Base-by-base conservation (phyloP, 2,329 filamentous ascomycete species). In the Ophiostoma sp. region DNA sequence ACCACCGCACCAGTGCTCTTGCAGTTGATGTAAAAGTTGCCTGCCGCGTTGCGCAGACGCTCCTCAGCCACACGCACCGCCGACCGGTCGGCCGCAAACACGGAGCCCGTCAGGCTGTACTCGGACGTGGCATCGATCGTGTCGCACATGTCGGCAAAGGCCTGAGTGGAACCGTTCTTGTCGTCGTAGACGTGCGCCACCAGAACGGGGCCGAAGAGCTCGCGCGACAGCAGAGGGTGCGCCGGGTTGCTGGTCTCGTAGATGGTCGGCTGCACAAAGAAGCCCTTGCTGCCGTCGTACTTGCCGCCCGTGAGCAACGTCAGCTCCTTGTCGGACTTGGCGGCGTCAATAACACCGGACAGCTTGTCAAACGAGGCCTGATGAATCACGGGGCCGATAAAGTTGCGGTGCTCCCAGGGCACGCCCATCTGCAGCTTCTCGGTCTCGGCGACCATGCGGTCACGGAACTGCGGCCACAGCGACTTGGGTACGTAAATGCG, bases 111-210 rank as follows among this genome's bases (percentile, higher is more conserved):
- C 70, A 87, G 79, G 3, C 78, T 80, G 80, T 97, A 97, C 78
- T 93, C 92, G 73, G 89, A 90, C 1, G 92, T 92, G 6, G 82
- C 80, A 82, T 95, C 92, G 72, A 95, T 90, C 68, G 91, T 82
- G 79, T 87, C 83, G 83, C 90, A 92, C 4, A 83, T 84, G 64
- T 85, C 82, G 61, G 81, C 82, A 73, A 86, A 85, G 0, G 82
- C 82, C 7, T 82, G 84, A 0, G 83, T 83, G 25, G 82, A 76
- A 42, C 79, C 78, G 71, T 82, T 79, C 72, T 70, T 78, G 76
- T 87, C 85, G 3, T 84, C 81, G 78, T 87, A 87, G n/a, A 86
- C 83, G 75, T 87, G 82, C 0, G 81, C 79, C 7, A 81, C 79
- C 2, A 87, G 79, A 9, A 87, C 79, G 1, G 85, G 85, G 0